phyloP scores from a whole-genome alignment of 2,329 filamentous ascomycete genomes.

The Arthroderma uncinatum region DNA sequence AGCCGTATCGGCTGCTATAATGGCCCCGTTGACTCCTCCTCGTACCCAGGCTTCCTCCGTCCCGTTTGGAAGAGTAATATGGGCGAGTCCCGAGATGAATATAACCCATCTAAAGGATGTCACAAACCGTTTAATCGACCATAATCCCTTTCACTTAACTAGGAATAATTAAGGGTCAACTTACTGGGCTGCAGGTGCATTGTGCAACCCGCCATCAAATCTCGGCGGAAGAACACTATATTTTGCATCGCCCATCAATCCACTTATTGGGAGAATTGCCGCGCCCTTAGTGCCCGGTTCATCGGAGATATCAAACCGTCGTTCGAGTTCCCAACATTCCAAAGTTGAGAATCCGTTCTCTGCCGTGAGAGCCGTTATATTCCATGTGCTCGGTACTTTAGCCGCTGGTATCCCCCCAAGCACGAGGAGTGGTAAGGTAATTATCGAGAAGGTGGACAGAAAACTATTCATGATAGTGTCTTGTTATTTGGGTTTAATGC shows the following conservation, averaged over 20 bases:
- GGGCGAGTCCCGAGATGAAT: constrained; percentile 33
- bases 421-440: background rate
- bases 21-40: constrained; percentile 34
- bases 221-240: constrained; percentile 29
- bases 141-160: background rate
- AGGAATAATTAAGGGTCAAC: constrained; percentile 12
- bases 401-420: background rate
- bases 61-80: constrained; percentile 34
- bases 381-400: background rate
- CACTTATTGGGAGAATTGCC: constrained; percentile 24
- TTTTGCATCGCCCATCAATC: constrained; percentile 23
- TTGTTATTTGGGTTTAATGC: background rate
- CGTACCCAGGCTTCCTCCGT: constrained; percentile 28
- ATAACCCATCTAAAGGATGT: constrained; percentile 23
- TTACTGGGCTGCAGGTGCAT: constrained; percentile 35
- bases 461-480: background rate
- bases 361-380: background rate
- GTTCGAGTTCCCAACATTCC: constrained; percentile 38
- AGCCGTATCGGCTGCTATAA: constrained; percentile 35
- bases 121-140: background rate
- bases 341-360: constrained; percentile 26
- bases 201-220: constrained; percentile 34
- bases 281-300: constrained; percentile 27
- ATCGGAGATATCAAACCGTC: constrained; percentile 26
- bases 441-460: background rate